These are phyloP conservation scores for Venturia oleaginea DNA, from an alignment of 2,329 filamentous ascomycete genomes.

Conservation along the genomic window DNA sequence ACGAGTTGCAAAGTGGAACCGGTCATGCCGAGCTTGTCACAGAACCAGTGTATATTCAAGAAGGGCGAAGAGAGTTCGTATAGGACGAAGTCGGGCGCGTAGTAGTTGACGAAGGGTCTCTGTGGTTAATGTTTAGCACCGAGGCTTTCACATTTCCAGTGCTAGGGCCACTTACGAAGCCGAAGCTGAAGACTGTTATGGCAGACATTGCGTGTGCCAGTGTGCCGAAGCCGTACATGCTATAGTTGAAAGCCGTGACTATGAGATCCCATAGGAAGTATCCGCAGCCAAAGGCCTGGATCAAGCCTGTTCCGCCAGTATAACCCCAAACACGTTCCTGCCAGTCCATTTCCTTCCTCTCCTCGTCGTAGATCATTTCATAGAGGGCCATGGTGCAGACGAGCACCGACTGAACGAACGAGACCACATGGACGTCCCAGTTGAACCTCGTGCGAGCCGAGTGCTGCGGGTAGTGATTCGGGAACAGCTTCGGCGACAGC, in stretches of 20 bases:
- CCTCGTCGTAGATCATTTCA: constrained; percentile 59
- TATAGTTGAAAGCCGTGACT: constrained; percentile 57
- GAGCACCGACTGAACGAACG: constrained; percentile 65
- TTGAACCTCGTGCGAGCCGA: constrained; percentile 59
- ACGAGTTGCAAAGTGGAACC: constrained; percentile 56
- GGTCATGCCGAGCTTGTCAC: constrained; percentile 76
- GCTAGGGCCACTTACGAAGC: constrained; percentile 56
- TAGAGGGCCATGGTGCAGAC: constrained; percentile 68
- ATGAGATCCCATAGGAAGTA: constrained; percentile 81
- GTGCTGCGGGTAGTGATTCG: constrained; percentile 53
- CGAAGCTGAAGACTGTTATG: constrained; percentile 63
- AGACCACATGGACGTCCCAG: constrained; percentile 82
- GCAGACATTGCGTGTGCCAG: constrained; percentile 69
- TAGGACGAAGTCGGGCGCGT: constrained; percentile 70
- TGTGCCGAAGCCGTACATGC: constrained; percentile 67
- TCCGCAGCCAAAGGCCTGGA: constrained; percentile 67
- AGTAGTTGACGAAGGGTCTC: constrained; percentile 80
- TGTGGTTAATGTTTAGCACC: constrained; percentile 29
- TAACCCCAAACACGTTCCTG: constrained; percentile 70
- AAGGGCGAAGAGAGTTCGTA: constrained; percentile 83
- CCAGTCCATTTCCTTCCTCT: constrained; percentile 57
- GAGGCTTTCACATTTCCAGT: neutral
- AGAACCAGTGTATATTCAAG: constrained; percentile 87
- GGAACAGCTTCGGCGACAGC: constrained; percentile 54
- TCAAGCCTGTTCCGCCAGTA: constrained; percentile 59